Conservation (phyloP, 176 grass and related monocot species). For the Carex scoparia region DNA sequence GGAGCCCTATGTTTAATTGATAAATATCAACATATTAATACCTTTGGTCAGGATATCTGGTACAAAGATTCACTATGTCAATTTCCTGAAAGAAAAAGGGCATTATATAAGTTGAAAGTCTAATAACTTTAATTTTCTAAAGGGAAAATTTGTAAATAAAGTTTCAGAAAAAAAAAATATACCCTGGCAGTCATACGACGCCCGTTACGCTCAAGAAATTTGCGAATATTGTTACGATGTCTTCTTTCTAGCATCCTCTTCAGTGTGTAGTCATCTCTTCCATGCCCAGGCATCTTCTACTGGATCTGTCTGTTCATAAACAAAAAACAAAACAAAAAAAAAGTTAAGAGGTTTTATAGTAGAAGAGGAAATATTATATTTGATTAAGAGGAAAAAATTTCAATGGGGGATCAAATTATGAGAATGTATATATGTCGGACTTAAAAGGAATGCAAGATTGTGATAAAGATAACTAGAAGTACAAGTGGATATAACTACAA, state of each 20-base stretch:
- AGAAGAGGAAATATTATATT: neutral
- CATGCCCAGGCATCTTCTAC: slow-evolving; percentile 24
- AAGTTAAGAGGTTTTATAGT: neutral
- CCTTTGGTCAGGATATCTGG: slow-evolving; percentile 6
- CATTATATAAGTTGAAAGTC: neutral
- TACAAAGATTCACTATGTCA: slow-evolving; percentile 20
- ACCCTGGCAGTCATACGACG: slow-evolving; percentile 17
- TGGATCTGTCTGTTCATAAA: neutral
- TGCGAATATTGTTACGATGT: slow-evolving; percentile 7
- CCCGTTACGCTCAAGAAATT: neutral
- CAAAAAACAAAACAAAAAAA: neutral
- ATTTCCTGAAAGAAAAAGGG: slow-evolving; percentile 3
- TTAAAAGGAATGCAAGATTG: neutral
- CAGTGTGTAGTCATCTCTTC: neutral
- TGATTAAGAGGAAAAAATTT: neutral
- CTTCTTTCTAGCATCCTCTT: slow-evolving; percentile 21
- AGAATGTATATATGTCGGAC: neutral
- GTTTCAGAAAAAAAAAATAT: neutral
- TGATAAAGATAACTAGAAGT: neutral
- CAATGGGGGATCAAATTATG: neutral
- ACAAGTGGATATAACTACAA: neutral
- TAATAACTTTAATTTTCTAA: neutral
- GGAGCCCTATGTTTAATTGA: slow-evolving; percentile 1
- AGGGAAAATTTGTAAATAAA: neutral
- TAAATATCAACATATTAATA: slow-evolving; percentile 7